Evolutionary conservation across 805 yeast genomes (phyloP).

Genomic region (Ogataea ramenticola): DNA sequence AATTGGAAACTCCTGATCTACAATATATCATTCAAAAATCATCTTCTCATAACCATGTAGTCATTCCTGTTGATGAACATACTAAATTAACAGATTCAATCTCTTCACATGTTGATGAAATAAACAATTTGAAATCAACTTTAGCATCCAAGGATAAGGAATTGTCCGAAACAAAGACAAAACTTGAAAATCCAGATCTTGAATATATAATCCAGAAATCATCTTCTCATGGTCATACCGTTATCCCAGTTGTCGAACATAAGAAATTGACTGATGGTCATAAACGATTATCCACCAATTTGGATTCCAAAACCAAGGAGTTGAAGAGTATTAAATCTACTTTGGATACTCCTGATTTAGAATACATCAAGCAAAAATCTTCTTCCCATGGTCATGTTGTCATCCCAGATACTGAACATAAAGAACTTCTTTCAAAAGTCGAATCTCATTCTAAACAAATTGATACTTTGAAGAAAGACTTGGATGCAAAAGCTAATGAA

Average conservation of each 20-base stretch:
- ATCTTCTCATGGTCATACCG: slow-evolving; percentile 4
- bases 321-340: slow-evolving; percentile 1
- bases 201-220: slow-evolving; percentile 25
- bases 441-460: too few relatives aligned
- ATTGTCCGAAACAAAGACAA: slow-evolving; percentile 2
- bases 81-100: not conserved
- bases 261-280: slow-evolving; percentile 11
- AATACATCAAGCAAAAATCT: slow-evolving; percentile 15
- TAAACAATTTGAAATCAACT: not conserved
- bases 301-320: not conserved
- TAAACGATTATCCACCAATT: slow-evolving; percentile 8
- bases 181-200: slow-evolving; percentile 19
- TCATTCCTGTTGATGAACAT: slow-evolving; percentile 15
- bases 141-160: slow-evolving; percentile 3
- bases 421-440: not conserved
- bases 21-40: slow-evolving; percentile 25
- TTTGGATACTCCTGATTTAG: slow-evolving; percentile 24
- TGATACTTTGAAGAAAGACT: not conserved
- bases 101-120: not conserved
- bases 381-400: slow-evolving; percentile 7
- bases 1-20: slow-evolving; percentile 19
- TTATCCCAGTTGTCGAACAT: slow-evolving; percentile 6
- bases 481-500: not conserved
- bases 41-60: slow-evolving; percentile 4
- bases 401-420: slow-evolving; percentile 3